phyloP scores from a whole-genome alignment of 805 yeast genomes.

The Lipomyces spencermartinsiae region DNA sequence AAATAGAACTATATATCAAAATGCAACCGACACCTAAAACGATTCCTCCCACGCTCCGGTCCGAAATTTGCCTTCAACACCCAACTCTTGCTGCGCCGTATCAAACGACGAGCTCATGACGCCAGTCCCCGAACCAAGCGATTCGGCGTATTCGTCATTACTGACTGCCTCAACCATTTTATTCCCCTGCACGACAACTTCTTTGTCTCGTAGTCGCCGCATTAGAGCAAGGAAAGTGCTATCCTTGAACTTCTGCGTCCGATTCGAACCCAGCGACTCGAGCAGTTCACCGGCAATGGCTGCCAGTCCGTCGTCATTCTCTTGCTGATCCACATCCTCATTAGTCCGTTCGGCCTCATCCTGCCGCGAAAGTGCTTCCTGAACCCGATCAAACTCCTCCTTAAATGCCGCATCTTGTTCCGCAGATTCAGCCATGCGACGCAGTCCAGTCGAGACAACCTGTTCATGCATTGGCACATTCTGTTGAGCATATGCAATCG shows the following conservation, averaged over 20 bases:
- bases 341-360: neutral
- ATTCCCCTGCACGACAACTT: conserved; percentile 39
- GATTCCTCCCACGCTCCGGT: conserved; percentile 32
- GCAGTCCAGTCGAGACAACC: neutral
- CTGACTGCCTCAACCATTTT: conserved; percentile 37
- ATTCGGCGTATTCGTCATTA: neutral
- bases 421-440: neutral
- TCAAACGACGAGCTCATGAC: conserved; percentile 4
- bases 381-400: conserved; percentile 20
- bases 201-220: conserved; percentile 40
- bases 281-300: conserved; percentile 39
- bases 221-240: conserved; percentile 39
- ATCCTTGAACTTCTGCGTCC: conserved; percentile 38
- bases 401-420: conserved; percentile 17
- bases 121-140: neutral
- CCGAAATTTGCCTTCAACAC: conserved; percentile 12
- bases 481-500: conserved; percentile 7
- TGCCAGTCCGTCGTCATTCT: conserved; percentile 37
- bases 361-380: neutral
- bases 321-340: conserved; percentile 7
- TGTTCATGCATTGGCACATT: neutral
- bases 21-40: conserved; percentile 24
- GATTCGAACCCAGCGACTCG: conserved; percentile 30
- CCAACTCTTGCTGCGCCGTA: neutral
- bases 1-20: conserved; percentile 4